Conservation (phyloP, 1,284 basidiomycete genomes). For the Cryptococcus wingfieldii region DNA sequence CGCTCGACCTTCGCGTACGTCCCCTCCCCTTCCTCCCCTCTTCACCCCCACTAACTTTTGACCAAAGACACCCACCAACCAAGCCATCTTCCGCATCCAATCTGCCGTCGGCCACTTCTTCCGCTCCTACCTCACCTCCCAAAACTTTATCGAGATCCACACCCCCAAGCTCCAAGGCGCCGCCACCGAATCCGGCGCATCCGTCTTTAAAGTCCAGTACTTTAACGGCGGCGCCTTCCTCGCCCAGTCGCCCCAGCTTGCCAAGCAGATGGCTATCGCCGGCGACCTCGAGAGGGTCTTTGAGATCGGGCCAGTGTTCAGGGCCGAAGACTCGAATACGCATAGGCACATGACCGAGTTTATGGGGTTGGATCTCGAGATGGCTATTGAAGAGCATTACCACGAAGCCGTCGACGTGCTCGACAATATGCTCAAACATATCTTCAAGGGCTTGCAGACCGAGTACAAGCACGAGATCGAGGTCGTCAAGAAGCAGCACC, state of each 20-base stretch:
- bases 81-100: slow-evolving; percentile 92
- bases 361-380: slow-evolving; percentile 97
- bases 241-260: slow-evolving; percentile 93
- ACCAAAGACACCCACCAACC: slow-evolving; percentile 82
- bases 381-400: slow-evolving; percentile 97
- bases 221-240: slow-evolving; percentile 94
- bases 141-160: slow-evolving; percentile 83
- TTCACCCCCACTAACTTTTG: neutral
- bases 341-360: slow-evolving; percentile 99
- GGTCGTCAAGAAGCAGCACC: slow-evolving; percentile 78
- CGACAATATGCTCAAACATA: slow-evolving; percentile 73
- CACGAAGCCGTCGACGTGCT: slow-evolving; percentile 89
- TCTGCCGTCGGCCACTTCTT: slow-evolving; percentile 84
- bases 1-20: slow-evolving; percentile 84
- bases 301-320: slow-evolving; percentile 93
- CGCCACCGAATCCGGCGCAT: slow-evolving; percentile 93
- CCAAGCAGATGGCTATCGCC: slow-evolving; percentile 99
- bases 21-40: neutral
- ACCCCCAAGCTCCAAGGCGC: slow-evolving; percentile 96
- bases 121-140: slow-evolving; percentile 71
- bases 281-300: slow-evolving; percentile 98
- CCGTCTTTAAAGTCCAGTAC: slow-evolving; percentile 96
- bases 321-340: slow-evolving; percentile 97
- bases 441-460: slow-evolving; percentile 76
- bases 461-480: slow-evolving; percentile 76